Base-by-base conservation (phyloP, 495 filamentous ascomycete genomes). In the Monascus purpureus region DNA sequence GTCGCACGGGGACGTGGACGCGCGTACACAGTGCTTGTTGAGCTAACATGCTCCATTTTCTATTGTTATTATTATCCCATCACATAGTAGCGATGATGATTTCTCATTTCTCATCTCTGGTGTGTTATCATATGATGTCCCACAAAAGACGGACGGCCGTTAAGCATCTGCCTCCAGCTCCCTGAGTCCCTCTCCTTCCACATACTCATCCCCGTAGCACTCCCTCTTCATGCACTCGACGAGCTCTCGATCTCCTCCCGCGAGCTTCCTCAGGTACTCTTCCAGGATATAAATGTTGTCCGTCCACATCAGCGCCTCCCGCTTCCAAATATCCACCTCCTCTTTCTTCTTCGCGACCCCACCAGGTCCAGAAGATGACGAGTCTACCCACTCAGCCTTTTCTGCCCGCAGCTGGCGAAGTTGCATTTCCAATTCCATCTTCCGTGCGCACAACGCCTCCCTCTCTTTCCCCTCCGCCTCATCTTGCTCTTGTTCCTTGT, bases 251-350 rank as follows among this genome's bases (percentile, higher is more conserved):
- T 81, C 73, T 5, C 57, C 61, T 8, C 57, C 58, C 0, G 55
- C 56, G 35, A 68, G 35, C 15, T 63, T 61, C 31, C 52, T 53
- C 29, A 80, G 35, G 46, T 72, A 79, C 14, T 61, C 60, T 39
- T 82, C 80, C 48, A 82, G 53, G 13, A 65, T 48, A 40, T 71
- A 68, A 36, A 80, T 69, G 35, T 81, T 78, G 28, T 82, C 74
- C 28, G 73, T 71, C 61, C 63, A 73, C 35, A 57, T 53, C 25
- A 66, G 56, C 11, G 71, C 63, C 45, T 62, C 59, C 13, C 44
- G 37, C 45, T 49, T 65, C 33, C 64, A 65, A 30, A 40, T 48
- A 39, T 48, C 52, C 14, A 57, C 53, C 39, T 76, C 73, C 32
- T 59, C 50, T 40, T 47, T 54, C 45, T 67, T 68, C 31, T 57